Evolutionary conservation across 495 filamentous ascomycete species (phyloP).

Genomic region (Podospora pseudoanserina): DNA sequence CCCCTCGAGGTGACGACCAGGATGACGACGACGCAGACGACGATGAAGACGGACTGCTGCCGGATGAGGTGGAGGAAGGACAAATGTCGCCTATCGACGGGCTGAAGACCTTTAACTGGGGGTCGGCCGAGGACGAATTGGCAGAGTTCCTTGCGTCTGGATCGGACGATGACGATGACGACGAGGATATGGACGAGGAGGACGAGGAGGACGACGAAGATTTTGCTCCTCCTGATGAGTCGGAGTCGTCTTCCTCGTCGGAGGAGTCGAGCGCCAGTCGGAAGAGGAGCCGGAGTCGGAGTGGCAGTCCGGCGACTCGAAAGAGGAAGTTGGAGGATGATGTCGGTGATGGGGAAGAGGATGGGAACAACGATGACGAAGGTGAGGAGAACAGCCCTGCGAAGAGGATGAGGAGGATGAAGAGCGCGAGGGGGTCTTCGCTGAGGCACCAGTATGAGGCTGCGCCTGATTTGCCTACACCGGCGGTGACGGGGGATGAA

Average conservation of each 20-base stretch:
- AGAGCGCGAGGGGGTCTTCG: slow-evolving; percentile 21
- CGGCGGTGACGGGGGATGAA: slow-evolving; percentile 50
- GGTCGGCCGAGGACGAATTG: slow-evolving; percentile 65
- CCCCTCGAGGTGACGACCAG: neutral
- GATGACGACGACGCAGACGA: slow-evolving; percentile 1
- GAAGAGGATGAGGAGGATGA: slow-evolving; percentile 27
- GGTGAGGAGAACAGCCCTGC: slow-evolving; percentile 5
- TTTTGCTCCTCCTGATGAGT: slow-evolving; percentile 18
- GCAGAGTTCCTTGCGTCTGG: slow-evolving; percentile 66
- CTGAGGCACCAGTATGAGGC: slow-evolving; percentile 26
- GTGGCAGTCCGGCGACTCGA: slow-evolving; percentile 3
- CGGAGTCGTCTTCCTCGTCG: neutral
- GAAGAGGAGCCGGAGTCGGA: neutral
- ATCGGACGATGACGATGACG: slow-evolving; percentile 51
- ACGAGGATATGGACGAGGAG: slow-evolving; percentile 33
- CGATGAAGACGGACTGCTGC: slow-evolving; percentile 34
- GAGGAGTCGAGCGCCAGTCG: neutral
- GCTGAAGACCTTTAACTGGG: slow-evolving; percentile 56
- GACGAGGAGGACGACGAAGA: slow-evolving; percentile 33
- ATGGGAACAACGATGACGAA: slow-evolving; percentile 6
- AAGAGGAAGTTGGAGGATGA: slow-evolving; percentile 32
- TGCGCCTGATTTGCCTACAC: slow-evolving; percentile 43
- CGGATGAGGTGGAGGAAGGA: slow-evolving; percentile 46
- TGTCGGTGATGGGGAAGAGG: slow-evolving; percentile 29
- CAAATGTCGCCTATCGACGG: slow-evolving; percentile 52